Evolutionary conservation across 805 yeast genomes (phyloP).

Genomic region (Isabelozyma gotoi): DNA sequence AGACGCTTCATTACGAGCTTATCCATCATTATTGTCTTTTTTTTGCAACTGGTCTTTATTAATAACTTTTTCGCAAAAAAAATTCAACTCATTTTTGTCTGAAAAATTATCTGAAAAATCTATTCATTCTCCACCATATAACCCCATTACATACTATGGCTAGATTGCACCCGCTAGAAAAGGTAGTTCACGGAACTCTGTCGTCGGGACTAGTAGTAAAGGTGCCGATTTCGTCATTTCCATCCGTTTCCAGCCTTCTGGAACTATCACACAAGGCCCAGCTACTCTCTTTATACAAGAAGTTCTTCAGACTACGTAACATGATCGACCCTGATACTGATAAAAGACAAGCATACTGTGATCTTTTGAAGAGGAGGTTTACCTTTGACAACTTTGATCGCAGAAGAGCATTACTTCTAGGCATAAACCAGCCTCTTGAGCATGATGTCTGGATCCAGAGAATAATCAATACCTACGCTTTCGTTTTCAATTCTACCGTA

Average conservation of each 20-base stretch:
- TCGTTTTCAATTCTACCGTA: slow-evolving; percentile 33
- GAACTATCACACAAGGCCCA: background rate
- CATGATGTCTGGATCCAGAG: slow-evolving; percentile 17
- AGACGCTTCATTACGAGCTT: background rate
- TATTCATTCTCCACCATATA: too few relatives aligned
- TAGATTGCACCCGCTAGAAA: background rate
- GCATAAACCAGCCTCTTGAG: slow-evolving; percentile 3
- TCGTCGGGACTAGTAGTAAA: background rate
- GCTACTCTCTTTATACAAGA: slow-evolving; percentile 26
- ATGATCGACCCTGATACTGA: slow-evolving; percentile 14
- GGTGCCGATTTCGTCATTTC: background rate
- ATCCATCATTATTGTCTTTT: background rate
- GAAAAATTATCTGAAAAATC: too few relatives aligned
- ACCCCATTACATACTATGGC: too few relatives aligned
- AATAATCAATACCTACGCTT: slow-evolving; percentile 24
- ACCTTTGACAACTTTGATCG: slow-evolving; percentile 14
- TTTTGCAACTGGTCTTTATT: background rate
- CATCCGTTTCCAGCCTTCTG: background rate
- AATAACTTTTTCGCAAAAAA: background rate
- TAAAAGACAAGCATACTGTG: slow-evolving; percentile 15
- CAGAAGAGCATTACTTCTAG: slow-evolving; percentile 13
- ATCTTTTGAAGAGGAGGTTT: slow-evolving; percentile 18
- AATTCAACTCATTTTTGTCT: background rate
- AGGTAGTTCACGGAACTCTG: background rate
- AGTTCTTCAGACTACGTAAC: slow-evolving; percentile 30